Evolutionary conservation across 1,284 basidiomycete genomes (phyloP), one percentile per base, ranked within the genome.

Genomic region (Peniophora sp.): DNA sequence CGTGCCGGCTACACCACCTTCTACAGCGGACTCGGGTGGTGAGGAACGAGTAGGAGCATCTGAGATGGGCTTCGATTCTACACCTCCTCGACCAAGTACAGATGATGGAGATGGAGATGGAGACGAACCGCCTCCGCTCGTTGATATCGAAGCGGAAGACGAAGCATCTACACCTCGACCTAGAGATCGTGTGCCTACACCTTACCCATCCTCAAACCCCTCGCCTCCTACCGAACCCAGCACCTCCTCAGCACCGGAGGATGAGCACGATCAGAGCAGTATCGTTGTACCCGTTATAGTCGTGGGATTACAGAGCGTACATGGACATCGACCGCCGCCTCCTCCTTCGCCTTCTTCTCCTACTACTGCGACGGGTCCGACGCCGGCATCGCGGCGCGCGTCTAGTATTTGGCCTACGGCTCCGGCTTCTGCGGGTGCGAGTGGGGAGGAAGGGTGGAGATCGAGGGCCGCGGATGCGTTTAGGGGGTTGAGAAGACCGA

Each of bases 211-310:
- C 2, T 34, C 55, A 3, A n/a, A 34, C 20, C 16, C 54, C 5
- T 24, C 52, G 12, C 27, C 49, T 20, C 20, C 48, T 16, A 34
- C 50, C 38, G 32, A 53, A 17, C 11, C 47, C 35, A 27, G 12
- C 27, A 32, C 38, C 38, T 5, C 38, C 16, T 5, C 38, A 16
- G 8, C n/a, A 41, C 5, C 50, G 16, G 47, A 58, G 45, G 51
- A 46, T 48, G 23, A 1, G 17, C 53, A 54, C 23, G 52, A 58
- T 39, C 58, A 59, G 52, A 57, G 53, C 54, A 75, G 69, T 58
- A 70, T 79, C 34, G 81, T 89, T 23, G 79, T 89, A 14, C 87
- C 87, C 27, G 85, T 90, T 52, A 88, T 90, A 54, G 79, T 90
- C 48, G 87, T 90, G 27, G 87, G 88, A 17, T 67, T 90, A 36